These are phyloP conservation scores for Carnegiea gigantea DNA, from an alignment of 179 eudicot species.

Conservation along the genomic window DNA sequence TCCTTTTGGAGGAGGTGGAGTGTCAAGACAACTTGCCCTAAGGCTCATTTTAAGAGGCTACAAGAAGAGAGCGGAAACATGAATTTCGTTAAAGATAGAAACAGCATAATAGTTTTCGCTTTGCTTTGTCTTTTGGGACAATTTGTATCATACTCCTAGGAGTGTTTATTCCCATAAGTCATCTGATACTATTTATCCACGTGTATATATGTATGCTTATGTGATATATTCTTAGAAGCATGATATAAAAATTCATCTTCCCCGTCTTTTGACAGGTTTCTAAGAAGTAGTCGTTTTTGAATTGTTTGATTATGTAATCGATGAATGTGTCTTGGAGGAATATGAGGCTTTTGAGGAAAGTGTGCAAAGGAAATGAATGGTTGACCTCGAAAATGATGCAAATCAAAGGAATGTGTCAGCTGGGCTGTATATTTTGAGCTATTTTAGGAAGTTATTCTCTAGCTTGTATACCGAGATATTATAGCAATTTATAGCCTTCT, in stretches of 20 bases:
- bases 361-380: slow-evolving; percentile 14
- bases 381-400: not conserved
- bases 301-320: not conserved
- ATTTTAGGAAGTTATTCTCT: too few species aligned
- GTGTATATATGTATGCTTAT: too few species aligned
- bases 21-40: slow-evolving; percentile 35
- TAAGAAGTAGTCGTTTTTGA: not conserved
- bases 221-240: not conserved
- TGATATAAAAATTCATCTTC: too few species aligned
- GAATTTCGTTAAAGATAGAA: slow-evolving; percentile 29
- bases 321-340: slow-evolving; percentile 26
- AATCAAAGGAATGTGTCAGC: not conserved
- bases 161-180: too few species aligned
- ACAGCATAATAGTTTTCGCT: slow-evolving; percentile 26
- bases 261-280: not conserved
- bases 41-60: slow-evolving; percentile 30
- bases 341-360: slow-evolving; percentile 31
- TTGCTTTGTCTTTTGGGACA: too few species aligned
- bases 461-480: too few species aligned
- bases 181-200: too few species aligned
- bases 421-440: too few species aligned
- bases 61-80: slow-evolving; percentile 4
- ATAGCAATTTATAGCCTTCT: too few species aligned
- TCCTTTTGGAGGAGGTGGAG: slow-evolving; percentile 39
- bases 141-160: too few species aligned